Evolutionary conservation across 306 rosid genomes (phyloP).

Genomic region (Medicago arabica): DNA sequence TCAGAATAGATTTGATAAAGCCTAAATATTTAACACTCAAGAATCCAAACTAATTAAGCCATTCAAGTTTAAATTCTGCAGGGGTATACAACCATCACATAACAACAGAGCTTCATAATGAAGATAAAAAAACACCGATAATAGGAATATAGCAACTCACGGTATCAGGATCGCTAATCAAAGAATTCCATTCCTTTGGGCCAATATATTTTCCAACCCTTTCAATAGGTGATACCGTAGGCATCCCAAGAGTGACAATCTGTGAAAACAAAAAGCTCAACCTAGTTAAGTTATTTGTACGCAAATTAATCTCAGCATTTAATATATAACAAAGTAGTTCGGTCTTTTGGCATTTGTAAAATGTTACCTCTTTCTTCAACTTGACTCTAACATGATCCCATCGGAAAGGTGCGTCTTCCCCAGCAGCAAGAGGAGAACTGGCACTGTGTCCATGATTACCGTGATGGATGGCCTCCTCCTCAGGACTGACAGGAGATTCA

Average conservation of each 20-base stretch:
- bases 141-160: constrained; percentile 53
- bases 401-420: constrained; percentile 89
- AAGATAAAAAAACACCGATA: constrained; percentile 18
- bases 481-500: constrained; percentile 90
- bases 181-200: constrained; percentile 81
- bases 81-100: background rate
- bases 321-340: constrained; percentile 23
- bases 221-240: constrained; percentile 74
- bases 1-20: constrained; percentile 5
- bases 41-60: constrained; percentile 15
- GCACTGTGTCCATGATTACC: constrained; percentile 81
- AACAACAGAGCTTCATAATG: constrained; percentile 22
- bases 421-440: constrained; percentile 91
- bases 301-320: constrained; percentile 16
- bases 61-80: background rate
- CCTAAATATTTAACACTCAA: constrained; percentile 26
- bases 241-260: constrained; percentile 97
- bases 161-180: constrained; percentile 81
- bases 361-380: constrained; percentile 86
- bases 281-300: background rate
- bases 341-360: constrained; percentile 2
- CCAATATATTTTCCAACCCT: constrained; percentile 82
- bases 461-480: constrained; percentile 92
- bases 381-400: constrained; percentile 99
- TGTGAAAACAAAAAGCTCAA: constrained; percentile 41